Conservation (phyloP, 202 grass and related monocot species). For the Brachypodium distachyon region DNA sequence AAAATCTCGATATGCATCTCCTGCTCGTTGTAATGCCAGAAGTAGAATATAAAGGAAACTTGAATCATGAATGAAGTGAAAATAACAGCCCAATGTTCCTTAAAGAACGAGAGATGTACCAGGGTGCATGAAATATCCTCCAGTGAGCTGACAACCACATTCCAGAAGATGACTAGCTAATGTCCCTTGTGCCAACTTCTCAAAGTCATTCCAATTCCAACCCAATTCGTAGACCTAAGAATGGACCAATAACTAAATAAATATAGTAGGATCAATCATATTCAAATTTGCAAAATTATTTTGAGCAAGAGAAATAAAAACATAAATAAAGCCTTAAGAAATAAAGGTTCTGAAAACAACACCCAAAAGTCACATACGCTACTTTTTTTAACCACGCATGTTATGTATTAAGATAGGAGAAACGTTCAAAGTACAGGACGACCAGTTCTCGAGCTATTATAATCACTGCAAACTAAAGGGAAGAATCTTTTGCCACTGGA, state of each 20-base stretch:
- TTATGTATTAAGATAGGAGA: no score
- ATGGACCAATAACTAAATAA: slow-evolving; percentile 23
- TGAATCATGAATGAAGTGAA: neutral
- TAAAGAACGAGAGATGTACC: slow-evolving; percentile 47
- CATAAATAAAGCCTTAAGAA: neutral
- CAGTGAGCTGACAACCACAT: slow-evolving; percentile 95
- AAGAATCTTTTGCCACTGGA: neutral
- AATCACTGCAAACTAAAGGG: neutral
- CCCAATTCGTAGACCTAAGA: slow-evolving; percentile 90
- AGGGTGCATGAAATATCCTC: slow-evolving; percentile 98
- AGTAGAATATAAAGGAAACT: slow-evolving; percentile 14
- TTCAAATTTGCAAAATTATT: neutral
- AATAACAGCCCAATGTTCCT: slow-evolving; percentile 7
- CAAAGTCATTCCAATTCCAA: slow-evolving; percentile 73
- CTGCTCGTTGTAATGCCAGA: slow-evolving; percentile 47
- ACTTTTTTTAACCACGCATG: no score
- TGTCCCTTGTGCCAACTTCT: slow-evolving; percentile 65
- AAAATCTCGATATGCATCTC: slow-evolving; percentile 70
- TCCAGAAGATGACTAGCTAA: slow-evolving; percentile 92
- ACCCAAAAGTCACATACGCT: no score
- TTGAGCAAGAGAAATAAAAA: neutral
- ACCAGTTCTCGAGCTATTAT: neutral
- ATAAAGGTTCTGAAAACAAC: neutral
- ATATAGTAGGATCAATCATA: neutral
- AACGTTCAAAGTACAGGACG: no score